A percentile compares a stretch with the other conserved stretches of the same genome.
These are phyloP conservation scores for Mrakia hoshinonis DNA, from an alignment of 768 basidiomycete genomes.

Conservation along the genomic window DNA sequence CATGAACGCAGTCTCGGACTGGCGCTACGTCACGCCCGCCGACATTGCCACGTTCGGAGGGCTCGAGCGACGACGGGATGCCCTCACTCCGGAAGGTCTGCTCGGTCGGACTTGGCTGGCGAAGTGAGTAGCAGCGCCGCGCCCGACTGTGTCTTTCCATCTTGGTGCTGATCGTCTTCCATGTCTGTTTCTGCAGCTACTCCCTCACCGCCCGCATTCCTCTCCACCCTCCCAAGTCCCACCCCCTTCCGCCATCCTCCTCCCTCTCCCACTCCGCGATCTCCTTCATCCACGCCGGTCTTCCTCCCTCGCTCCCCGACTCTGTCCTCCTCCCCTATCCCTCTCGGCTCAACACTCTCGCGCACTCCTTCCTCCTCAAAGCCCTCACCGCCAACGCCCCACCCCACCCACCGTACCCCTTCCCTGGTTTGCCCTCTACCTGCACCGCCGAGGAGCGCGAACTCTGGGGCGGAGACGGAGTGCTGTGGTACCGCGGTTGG, in stretches of 20 bases:
- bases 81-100: constrained; percentile 58
- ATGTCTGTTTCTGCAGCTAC: constrained; percentile 46
- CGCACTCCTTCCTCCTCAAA: constrained; percentile 58
- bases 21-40: constrained; percentile 78
- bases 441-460: constrained; percentile 4
- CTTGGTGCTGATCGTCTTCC: constrained; percentile 36
- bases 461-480: constrained; percentile 26
- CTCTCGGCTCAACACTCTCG: constrained; percentile 66
- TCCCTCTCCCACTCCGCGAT: constrained; percentile 48
- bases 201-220: constrained; percentile 52
- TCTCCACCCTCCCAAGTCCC: constrained; percentile 50
- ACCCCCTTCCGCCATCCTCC: background rate
- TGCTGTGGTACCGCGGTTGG: constrained; percentile 88
- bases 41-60: constrained; percentile 78
- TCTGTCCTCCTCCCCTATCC: constrained; percentile 69
- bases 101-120: constrained; percentile 73
- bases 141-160: constrained; percentile 67
- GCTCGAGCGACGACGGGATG: constrained; percentile 60
- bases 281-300: constrained; percentile 88
- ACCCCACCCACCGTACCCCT: constrained; percentile 49
- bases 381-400: constrained; percentile 59
- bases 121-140: constrained; percentile 51
- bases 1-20: constrained; percentile 83
- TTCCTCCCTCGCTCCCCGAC: constrained; percentile 57
- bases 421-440: constrained; percentile 16